Evolutionary conservation across 768 basidiomycete genomes (phyloP).

Genomic region (Suillus ampliporus): DNA sequence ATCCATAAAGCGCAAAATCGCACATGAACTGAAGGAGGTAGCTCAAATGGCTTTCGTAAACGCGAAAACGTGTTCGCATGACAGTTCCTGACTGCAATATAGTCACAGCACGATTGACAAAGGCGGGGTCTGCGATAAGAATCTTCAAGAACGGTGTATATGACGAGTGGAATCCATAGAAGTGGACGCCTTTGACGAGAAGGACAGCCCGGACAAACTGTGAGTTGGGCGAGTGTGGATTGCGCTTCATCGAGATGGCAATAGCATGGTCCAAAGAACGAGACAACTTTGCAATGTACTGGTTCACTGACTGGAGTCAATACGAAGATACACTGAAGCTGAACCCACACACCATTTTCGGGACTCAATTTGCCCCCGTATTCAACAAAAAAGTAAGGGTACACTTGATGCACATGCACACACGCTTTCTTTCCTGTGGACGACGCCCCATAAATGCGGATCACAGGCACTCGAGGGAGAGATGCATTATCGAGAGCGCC

Average conservation of each 20-base stretch:
- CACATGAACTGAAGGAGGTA: slow-evolving; percentile 91
- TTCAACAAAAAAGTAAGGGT: slow-evolving; percentile 91
- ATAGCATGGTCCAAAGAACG: slow-evolving; percentile 87
- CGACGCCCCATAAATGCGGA: slow-evolving; percentile 87
- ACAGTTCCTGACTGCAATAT: slow-evolving; percentile 85
- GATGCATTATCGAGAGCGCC: slow-evolving; percentile 67
- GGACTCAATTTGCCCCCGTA: slow-evolving; percentile 74
- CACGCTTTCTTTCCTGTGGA: slow-evolving; percentile 80
- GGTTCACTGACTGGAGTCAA: slow-evolving; percentile 58
- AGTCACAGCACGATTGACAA: slow-evolving; percentile 71
- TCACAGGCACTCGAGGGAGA: slow-evolving; percentile 73
- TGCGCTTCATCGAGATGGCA: slow-evolving; percentile 77
- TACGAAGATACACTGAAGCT: background rate
- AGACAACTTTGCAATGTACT: slow-evolving; percentile 70
- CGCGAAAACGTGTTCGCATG: slow-evolving; percentile 75
- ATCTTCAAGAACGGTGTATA: slow-evolving; percentile 92
- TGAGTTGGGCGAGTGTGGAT: slow-evolving; percentile 61
- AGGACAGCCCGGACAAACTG: slow-evolving; percentile 77
- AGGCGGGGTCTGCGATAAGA: slow-evolving; percentile 69
- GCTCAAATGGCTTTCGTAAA: slow-evolving; percentile 91
- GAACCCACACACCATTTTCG: slow-evolving; percentile 56
- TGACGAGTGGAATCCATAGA: slow-evolving; percentile 91
- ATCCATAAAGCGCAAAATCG: slow-evolving; percentile 94
- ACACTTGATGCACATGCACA: slow-evolving; percentile 91
- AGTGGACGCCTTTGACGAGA: slow-evolving; percentile 92